These are phyloP conservation scores for Yarrowia bubula DNA, from an alignment of 805 yeast species.

Conservation along the genomic window DNA sequence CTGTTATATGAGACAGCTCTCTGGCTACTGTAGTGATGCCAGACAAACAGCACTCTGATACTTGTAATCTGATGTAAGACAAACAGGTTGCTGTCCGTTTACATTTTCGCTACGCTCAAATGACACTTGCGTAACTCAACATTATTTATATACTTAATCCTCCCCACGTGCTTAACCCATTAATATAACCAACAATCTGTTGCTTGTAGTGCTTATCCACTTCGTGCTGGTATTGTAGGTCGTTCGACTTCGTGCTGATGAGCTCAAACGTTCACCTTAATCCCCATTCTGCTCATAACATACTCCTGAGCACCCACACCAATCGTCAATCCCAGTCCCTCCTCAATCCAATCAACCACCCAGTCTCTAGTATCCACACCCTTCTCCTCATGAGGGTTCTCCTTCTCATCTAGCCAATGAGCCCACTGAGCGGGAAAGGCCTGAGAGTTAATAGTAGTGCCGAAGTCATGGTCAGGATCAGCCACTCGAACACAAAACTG, in stretches of 20 bases:
- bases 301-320: conserved; percentile 90
- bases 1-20: too few relatives aligned
- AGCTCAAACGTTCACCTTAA: conserved; percentile 35
- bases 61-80: too few relatives aligned
- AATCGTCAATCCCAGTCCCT: conserved; percentile 72
- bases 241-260: too few relatives aligned
- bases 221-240: not conserved
- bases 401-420: conserved; percentile 69
- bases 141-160: too few relatives aligned
- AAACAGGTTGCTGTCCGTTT: too few relatives aligned
- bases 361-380: conserved; percentile 76
- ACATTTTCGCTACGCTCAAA: too few relatives aligned
- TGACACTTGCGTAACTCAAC: too few relatives aligned
- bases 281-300: conserved; percentile 85
- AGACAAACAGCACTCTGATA: too few relatives aligned
- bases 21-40: too few relatives aligned
- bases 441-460: conserved; percentile 76
- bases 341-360: conserved; percentile 76
- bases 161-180: too few relatives aligned
- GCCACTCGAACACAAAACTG: conserved; percentile 71
- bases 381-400: conserved; percentile 42
- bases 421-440: conserved; percentile 90
- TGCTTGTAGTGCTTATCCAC: too few relatives aligned
- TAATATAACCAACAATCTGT: too few relatives aligned
- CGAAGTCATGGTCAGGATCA: conserved; percentile 76